A percentile compares a stretch with the other conserved stretches of the same genome.
phyloP scores from a whole-genome alignment of 2,329 filamentous ascomycete genomes.

The Pseudodiploospora longispora region DNA sequence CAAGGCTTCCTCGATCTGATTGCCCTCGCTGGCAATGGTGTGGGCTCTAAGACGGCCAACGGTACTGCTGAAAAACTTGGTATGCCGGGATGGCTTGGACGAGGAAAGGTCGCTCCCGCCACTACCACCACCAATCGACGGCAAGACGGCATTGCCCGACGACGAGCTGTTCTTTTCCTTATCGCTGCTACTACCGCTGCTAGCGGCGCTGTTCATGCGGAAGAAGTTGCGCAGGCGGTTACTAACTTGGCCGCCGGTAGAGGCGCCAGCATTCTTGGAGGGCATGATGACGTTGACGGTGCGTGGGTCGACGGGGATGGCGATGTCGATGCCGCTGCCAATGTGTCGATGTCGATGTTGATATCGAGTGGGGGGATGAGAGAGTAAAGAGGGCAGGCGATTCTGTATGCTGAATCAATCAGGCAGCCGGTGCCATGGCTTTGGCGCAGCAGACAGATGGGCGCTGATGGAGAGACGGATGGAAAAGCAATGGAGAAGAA shows the following conservation, averaged over 20 bases:
- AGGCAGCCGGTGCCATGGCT: conserved; percentile 31
- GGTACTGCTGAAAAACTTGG: conserved; percentile 77
- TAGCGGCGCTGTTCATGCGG: conserved; percentile 50
- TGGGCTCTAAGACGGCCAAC: conserved; percentile 82
- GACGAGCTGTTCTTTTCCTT: conserved; percentile 53
- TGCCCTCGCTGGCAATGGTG: conserved; percentile 88
- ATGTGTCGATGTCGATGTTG: not conserved
- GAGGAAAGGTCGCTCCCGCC: conserved; percentile 10
- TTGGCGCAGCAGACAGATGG: conserved; percentile 14
- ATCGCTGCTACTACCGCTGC: conserved; percentile 25
- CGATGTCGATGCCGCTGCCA: conserved; percentile 5
- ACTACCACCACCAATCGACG: not conserved
- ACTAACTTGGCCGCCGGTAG: conserved; percentile 51
- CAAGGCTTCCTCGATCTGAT: conserved; percentile 77
- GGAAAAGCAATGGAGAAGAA: too few relatives aligned
- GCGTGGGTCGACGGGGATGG: conserved; percentile 5
- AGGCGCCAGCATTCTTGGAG: conserved; percentile 43
- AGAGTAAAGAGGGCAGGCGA: not conserved
- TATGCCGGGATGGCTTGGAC: conserved; percentile 67
- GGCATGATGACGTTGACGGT: conserved; percentile 33
- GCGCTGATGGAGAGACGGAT: conserved; percentile 1
- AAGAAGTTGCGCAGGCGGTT: conserved; percentile 66
- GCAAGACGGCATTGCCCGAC: conserved; percentile 29
- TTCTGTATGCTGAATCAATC: conserved; percentile 14
- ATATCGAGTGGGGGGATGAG: not conserved